Evolutionary conservation across 768 basidiomycete species (phyloP).

Genomic region (Stropharia rugosoannulata): DNA sequence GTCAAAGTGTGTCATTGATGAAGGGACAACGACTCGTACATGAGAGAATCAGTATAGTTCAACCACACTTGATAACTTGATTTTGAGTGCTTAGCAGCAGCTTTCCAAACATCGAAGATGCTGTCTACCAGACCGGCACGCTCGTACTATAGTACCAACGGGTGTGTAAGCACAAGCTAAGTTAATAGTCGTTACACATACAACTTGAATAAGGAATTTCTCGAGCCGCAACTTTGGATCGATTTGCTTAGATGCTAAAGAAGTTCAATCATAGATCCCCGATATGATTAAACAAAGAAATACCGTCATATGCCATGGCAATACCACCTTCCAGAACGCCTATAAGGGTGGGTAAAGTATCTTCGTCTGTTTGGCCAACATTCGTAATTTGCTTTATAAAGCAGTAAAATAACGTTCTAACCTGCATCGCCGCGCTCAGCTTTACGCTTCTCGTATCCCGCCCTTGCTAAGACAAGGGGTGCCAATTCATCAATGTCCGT

Average conservation of each 20-base stretch:
- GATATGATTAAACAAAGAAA: constrained; percentile 4
- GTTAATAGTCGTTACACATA: constrained; percentile 36
- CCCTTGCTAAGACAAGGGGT: constrained; percentile 61
- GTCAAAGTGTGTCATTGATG: constrained; percentile 5
- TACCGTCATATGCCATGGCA: constrained; percentile 58
- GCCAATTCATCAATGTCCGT: constrained; percentile 65
- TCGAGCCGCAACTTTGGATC: constrained; percentile 82
- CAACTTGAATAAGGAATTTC: constrained; percentile 75
- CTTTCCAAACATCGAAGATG: constrained; percentile 62
- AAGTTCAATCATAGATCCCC: background rate
- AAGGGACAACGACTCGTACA: constrained; percentile 42
- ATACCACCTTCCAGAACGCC: constrained; percentile 64
- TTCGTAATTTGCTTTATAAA: background rate
- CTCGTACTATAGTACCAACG: constrained; percentile 40
- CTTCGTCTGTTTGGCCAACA: constrained; percentile 31
- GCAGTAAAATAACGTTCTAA: constrained; percentile 6
- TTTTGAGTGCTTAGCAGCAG: constrained; percentile 64
- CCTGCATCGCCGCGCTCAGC: constrained; percentile 47
- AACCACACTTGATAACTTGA: constrained; percentile 76
- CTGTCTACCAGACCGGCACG: constrained; percentile 47
- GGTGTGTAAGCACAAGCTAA: background rate
- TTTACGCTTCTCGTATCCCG: constrained; percentile 59
- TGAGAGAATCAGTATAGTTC: constrained; percentile 69
- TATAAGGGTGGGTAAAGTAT: constrained; percentile 51
- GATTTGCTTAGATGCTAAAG: constrained; percentile 58